Evolutionary conservation across 371 early-diverging fungal genomes (phyloP).

Genomic region (Mortierella sp.): DNA sequence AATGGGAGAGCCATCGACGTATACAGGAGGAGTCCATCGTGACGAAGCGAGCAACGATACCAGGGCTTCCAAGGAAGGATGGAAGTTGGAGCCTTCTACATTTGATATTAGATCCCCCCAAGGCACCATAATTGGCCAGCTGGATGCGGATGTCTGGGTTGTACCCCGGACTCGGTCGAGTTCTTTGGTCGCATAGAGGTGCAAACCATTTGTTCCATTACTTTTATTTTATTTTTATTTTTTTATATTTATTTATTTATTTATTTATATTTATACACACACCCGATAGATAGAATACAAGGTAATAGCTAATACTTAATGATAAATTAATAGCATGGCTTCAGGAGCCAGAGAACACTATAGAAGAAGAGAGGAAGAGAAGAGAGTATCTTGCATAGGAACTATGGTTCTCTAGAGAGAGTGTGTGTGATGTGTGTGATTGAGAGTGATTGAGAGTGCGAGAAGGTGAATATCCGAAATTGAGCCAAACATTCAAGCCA

Average conservation of each 20-base stretch:
- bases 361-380: slow-evolving; percentile 16
- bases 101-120: slow-evolving; percentile 45
- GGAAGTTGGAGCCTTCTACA: slow-evolving; percentile 42
- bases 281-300: not conserved
- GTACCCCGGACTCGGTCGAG: slow-evolving; percentile 43
- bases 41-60: slow-evolving; percentile 1
- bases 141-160: slow-evolving; percentile 50
- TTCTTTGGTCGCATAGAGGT: slow-evolving; percentile 41
- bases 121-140: slow-evolving; percentile 42
- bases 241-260: not conserved
- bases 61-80: slow-evolving; percentile 32
- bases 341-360: slow-evolving; percentile 11
- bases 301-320: not conserved
- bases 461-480: not conserved
- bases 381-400: too few species aligned
- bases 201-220: not conserved
- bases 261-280: not conserved
- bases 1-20: not conserved
- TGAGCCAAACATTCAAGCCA: slow-evolving; percentile 6
- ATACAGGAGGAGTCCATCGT: not conserved
- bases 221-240: not conserved
- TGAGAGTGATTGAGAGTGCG: too few species aligned
- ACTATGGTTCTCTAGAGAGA: slow-evolving; percentile 9
- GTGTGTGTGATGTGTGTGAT: not conserved
- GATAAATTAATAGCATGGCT: slow-evolving; percentile 7